These are phyloP conservation scores for Hyphodiscus hymeniophilus DNA, from an alignment of 495 filamentous ascomycete genomes.

Conservation along the genomic window DNA sequence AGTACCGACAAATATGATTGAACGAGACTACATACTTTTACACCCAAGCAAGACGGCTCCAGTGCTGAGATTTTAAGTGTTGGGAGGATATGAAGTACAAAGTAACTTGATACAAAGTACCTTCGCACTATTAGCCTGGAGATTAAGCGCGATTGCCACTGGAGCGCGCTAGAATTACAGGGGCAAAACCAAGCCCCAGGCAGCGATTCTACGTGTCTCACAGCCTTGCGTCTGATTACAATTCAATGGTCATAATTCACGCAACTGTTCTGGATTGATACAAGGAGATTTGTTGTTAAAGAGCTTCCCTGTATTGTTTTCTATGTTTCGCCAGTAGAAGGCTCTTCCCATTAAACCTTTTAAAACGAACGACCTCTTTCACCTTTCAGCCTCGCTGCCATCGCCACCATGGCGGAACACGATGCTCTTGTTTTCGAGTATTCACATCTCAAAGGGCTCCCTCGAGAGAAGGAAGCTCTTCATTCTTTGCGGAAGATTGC, in stretches of 20 bases:
- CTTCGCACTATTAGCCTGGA: no score
- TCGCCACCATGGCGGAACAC: constrained; percentile 48
- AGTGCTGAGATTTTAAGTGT: no score
- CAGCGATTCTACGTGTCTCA: neutral
- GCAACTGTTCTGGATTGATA: constrained; percentile 11
- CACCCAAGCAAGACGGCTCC: no score
- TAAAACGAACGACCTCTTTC: neutral
- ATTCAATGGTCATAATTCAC: constrained; percentile 3
- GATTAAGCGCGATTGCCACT: no score
- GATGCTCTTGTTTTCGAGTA: constrained; percentile 69
- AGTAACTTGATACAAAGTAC: no score
- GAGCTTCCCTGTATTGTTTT: no score
- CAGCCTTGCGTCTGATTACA: constrained; percentile 15
- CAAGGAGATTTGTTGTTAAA: neutral
- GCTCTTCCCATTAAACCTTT: neutral
- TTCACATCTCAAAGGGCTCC: constrained; percentile 66
- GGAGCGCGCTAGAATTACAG: no score
- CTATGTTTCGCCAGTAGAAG: no score
- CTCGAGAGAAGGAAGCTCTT: constrained; percentile 72
- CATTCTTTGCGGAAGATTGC: constrained; percentile 74
- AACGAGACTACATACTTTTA: no score
- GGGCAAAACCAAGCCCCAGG: neutral
- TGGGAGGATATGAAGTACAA: no score
- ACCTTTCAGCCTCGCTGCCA: neutral
- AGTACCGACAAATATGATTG: no score